Conservation (phyloP, 106 monocot genomes). For the Agapanthus africanus region DNA sequence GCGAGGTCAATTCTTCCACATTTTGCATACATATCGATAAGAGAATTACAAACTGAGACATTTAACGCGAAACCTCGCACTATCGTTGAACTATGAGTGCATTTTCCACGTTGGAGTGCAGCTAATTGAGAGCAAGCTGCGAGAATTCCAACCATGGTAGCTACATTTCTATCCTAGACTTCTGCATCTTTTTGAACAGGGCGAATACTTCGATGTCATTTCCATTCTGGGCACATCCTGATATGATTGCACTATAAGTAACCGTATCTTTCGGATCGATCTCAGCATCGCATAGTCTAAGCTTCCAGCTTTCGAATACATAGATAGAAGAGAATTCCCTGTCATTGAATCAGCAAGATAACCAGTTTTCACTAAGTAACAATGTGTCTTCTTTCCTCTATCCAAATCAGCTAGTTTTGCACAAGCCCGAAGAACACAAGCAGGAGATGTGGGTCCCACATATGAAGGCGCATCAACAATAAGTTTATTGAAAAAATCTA, state of each 20-base stretch:
- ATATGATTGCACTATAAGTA: conserved; percentile 87
- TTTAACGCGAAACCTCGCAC: conserved; percentile 49
- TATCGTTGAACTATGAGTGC: conserved; percentile 41
- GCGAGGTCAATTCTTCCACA: conserved; percentile 66
- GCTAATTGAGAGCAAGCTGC: conserved; percentile 83
- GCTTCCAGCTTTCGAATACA: conserved; percentile 70
- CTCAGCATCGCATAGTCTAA: conserved; percentile 41
- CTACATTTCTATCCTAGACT: conserved; percentile 43
- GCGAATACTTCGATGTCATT: conserved; percentile 49
- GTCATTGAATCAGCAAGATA: conserved; percentile 38
- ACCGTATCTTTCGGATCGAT: conserved; percentile 60
- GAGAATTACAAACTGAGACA: conserved; percentile 61
- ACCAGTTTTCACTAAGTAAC: conserved; percentile 52
- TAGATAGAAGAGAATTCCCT: conserved; percentile 75
- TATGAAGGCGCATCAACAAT: conserved; percentile 21
- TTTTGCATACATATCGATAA: conserved; percentile 95
- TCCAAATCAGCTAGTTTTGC: conserved; percentile 45
- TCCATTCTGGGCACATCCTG: conserved; percentile 82
- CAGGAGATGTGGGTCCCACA: conserved; percentile 41
- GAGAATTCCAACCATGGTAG: conserved; percentile 70
- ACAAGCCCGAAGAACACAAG: conserved; percentile 61
- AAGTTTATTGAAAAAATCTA: conserved; percentile 44
- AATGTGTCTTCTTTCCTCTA: conserved; percentile 48
- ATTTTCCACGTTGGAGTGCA: conserved; percentile 67
- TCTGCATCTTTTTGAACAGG: conserved; percentile 56